A percentile compares a stretch with the other conserved stretches of the same genome.
These are phyloP conservation scores for Termitomyces sp. DNA, from an alignment of 768 basidiomycete genomes.

Conservation along the genomic window DNA sequence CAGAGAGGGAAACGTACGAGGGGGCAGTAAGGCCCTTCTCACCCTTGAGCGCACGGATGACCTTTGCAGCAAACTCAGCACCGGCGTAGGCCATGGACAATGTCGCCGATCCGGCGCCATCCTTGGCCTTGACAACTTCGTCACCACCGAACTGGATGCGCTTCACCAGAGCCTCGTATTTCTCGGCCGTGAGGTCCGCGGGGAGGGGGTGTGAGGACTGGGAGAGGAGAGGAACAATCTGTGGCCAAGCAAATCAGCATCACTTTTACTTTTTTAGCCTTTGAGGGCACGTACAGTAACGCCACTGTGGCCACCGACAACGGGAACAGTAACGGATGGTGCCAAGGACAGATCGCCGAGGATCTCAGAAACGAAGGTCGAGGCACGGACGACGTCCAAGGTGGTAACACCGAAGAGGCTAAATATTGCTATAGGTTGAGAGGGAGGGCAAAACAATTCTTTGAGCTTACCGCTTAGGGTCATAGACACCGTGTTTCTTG, in stretches of 20 bases:
- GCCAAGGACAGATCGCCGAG: slow-evolving; percentile 61
- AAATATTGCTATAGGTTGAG: background rate
- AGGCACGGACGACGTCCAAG: slow-evolving; percentile 96
- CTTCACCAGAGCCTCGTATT: slow-evolving; percentile 61
- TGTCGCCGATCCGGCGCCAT: slow-evolving; percentile 91
- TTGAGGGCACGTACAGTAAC: slow-evolving; percentile 59
- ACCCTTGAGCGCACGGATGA: slow-evolving; percentile 82
- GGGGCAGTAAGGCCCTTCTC: slow-evolving; percentile 86
- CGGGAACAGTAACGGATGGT: slow-evolving; percentile 71
- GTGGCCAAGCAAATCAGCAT: background rate
- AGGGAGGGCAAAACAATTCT: background rate
- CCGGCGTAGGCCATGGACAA: slow-evolving; percentile 96
- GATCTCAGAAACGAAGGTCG: slow-evolving; percentile 88
- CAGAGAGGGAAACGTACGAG: slow-evolving; percentile 76
- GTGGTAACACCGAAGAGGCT: slow-evolving; percentile 98
- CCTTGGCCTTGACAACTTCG: slow-evolving; percentile 98
- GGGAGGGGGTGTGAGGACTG: slow-evolving; percentile 82
- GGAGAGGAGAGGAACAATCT: slow-evolving; percentile 93
- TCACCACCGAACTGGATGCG: slow-evolving; percentile 96
- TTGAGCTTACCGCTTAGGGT: slow-evolving; percentile 76
- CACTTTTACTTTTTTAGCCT: background rate
- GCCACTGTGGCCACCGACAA: slow-evolving; percentile 94
- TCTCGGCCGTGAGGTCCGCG: slow-evolving; percentile 39
- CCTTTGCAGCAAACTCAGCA: slow-evolving; percentile 80
- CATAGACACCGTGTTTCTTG: slow-evolving; percentile 88